Base-by-base conservation (phyloP, 2,329 filamentous ascomycete species). In the Proliferodiscus dingleyae region DNA sequence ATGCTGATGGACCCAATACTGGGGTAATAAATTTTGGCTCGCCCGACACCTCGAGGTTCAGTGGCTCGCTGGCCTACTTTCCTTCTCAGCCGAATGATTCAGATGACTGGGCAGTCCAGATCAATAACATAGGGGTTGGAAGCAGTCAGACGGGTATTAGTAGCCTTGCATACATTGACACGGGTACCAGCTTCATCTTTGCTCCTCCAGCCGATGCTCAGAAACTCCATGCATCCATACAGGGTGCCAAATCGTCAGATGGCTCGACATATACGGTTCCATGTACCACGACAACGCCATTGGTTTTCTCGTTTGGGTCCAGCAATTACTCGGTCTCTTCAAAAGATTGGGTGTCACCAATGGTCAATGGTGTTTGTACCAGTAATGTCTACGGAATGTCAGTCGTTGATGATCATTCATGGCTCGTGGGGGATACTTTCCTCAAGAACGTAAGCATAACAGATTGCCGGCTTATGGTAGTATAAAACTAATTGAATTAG, bases 391-490 rank as follows among this genome's bases (percentile, higher is more conserved):
- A 89, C 43, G 86, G 85, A 2, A 74, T 80, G 21, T 77, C 84
- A 61, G 79, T 87, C 11, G 81, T 88, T 37, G 72, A 51, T 11
- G 55, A 45, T n/a, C 52, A 70, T 56, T 57, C 81, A 22, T 95
- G 89, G 88, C 72, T 95, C n/a, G 66, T 95, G 1, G 89, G 89
- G 2, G 89, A 89, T 54, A 79, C 85, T 1, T 95, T 95, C 58
- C 68, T 95, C 50, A 95, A 94, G 70, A 95, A 94, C 56, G 89
- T 26, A 26, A 26, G 24, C n/a, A n/a, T n/a, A 26, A 11, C 6
- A 26, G 24, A 26, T 11, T 11, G 24, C 24, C 11, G 11, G 24
- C 11, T 6, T 26, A 11, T 6, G 11, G 6, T 26, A 11, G 24
- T 11, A 6, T 11, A 6, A 26, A 6, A 11, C 24, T 26, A 11